Evolutionary conservation across 2,329 filamentous ascomycete species (phyloP).

Genomic region (Hypoxylon sp.): DNA sequence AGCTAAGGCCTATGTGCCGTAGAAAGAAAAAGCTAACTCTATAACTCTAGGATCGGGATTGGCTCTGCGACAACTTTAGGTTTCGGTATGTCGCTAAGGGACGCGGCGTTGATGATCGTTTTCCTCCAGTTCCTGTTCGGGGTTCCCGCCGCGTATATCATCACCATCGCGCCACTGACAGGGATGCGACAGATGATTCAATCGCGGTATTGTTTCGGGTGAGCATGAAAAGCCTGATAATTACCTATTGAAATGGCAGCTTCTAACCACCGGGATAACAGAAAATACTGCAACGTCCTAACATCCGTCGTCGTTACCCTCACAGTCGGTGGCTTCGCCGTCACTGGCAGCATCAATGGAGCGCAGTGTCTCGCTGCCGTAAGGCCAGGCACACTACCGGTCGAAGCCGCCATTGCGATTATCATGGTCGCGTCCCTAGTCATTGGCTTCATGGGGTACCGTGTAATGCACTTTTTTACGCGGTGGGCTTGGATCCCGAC

Average conservation of each 20-base stretch:
- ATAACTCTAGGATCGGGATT: conserved; percentile 40
- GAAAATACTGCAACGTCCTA: conserved; percentile 41
- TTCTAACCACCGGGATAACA: conserved; percentile 12
- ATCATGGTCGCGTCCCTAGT: conserved; percentile 38
- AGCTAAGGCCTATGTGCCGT: not conserved
- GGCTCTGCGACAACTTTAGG: conserved; percentile 45
- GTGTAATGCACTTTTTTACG: conserved; percentile 40
- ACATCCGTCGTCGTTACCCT: conserved; percentile 39
- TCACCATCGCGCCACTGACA: conserved; percentile 41
- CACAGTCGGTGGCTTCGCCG: conserved; percentile 41
- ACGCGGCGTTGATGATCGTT: conserved; percentile 42
- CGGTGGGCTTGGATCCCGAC: conserved; percentile 43
- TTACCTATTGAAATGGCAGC: not conserved
- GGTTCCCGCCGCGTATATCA: conserved; percentile 41
- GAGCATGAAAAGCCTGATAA: not conserved
- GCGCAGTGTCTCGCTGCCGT: conserved; percentile 41
- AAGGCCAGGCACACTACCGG: conserved; percentile 27
- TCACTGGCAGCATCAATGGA: conserved; percentile 42
- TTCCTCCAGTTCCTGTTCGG: conserved; percentile 42
- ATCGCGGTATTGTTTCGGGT: conserved; percentile 43
- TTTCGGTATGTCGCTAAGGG: conserved; percentile 38
- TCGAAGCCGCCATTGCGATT: conserved; percentile 41
- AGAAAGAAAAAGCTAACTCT: conserved; percentile 13
- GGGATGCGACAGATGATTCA: conserved; percentile 46
- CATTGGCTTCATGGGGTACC: conserved; percentile 41